Percentiles rank a stretch among this genome's conserved stretches.
Conservation (phyloP, 1,284 basidiomycete genomes). For the Cronartium quercuum region DNA sequence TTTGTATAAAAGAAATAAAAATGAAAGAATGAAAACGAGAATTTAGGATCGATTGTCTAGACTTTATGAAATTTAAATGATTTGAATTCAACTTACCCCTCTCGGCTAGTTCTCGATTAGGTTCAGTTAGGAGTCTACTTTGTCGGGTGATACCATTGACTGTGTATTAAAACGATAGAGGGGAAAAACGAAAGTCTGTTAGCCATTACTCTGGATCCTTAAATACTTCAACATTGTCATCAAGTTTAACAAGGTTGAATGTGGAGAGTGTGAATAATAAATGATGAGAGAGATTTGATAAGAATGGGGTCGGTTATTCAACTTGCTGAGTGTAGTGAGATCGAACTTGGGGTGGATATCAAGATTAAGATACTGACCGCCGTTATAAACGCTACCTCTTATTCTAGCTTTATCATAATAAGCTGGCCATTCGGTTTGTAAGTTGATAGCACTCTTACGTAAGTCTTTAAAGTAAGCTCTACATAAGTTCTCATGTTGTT, state of each 20-base stretch:
- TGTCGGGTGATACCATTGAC: conserved; percentile 32
- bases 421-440: conserved; percentile 45
- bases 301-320: too few relatives aligned
- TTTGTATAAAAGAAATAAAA: neutral
- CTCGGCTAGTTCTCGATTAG: neutral
- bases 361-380: neutral
- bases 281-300: neutral
- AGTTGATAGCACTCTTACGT: conserved; percentile 44
- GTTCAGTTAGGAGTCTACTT: conserved; percentile 6
- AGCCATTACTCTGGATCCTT: too few relatives aligned
- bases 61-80: too few relatives aligned
- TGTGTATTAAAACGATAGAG: neutral
- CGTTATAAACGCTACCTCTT: conserved; percentile 47
- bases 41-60: neutral
- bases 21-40: neutral
- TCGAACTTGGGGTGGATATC: neutral
- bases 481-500: conserved; percentile 94
- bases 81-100: too few relatives aligned
- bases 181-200: too few relatives aligned
- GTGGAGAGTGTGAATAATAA: neutral
- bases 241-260: neutral
- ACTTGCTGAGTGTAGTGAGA: neutral
- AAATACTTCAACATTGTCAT: too few relatives aligned
- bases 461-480: conserved; percentile 49
- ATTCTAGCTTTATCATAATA: conserved; percentile 46